Evolutionary conservation across 768 basidiomycete genomes (phyloP).

Genomic region (Boletus subparvulus): DNA sequence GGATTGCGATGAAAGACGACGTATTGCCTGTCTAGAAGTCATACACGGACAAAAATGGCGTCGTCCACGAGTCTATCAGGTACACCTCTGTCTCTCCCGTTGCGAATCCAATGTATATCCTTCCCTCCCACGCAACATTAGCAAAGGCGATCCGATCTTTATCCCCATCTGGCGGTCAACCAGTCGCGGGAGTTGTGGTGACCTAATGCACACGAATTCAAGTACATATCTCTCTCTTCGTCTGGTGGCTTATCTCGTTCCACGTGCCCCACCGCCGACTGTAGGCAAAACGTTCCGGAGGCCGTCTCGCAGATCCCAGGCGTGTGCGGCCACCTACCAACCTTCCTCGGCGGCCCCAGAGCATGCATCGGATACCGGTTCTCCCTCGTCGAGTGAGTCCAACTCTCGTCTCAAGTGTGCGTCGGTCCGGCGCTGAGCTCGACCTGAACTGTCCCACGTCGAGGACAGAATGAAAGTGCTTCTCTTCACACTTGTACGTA

Average conservation of each 20-base stretch:
- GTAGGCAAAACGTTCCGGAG: constrained; percentile 51
- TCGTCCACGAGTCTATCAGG: constrained; percentile 39
- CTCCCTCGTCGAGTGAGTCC: constrained; percentile 54
- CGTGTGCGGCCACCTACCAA: constrained; percentile 56
- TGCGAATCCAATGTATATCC: background rate
- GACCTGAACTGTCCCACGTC: background rate
- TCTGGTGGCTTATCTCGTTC: constrained; percentile 12
- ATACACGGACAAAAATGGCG: constrained; percentile 43
- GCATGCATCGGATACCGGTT: constrained; percentile 70
- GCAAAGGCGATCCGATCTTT: constrained; percentile 46
- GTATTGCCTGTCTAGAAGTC: constrained; percentile 49
- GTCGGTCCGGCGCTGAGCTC: background rate
- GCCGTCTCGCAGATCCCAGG: constrained; percentile 50
- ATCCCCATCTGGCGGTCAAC: constrained; percentile 59
- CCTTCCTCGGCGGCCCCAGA: constrained; percentile 63
- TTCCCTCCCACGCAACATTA: constrained; percentile 26
- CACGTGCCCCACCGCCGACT: background rate
- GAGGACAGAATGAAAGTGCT: constrained; percentile 6
- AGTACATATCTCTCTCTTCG: constrained; percentile 36
- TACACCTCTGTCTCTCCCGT: constrained; percentile 9
- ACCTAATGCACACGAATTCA: constrained; percentile 58
- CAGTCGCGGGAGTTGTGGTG: constrained; percentile 58
- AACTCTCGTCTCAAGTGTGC: background rate
- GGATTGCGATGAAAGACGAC: constrained; percentile 53
- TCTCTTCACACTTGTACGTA: constrained; percentile 2